A percentile compares a stretch with the other conserved stretches of the same genome.
Conservation (phyloP, 805 yeast genomes). For the Metschnikowia similis region DNA sequence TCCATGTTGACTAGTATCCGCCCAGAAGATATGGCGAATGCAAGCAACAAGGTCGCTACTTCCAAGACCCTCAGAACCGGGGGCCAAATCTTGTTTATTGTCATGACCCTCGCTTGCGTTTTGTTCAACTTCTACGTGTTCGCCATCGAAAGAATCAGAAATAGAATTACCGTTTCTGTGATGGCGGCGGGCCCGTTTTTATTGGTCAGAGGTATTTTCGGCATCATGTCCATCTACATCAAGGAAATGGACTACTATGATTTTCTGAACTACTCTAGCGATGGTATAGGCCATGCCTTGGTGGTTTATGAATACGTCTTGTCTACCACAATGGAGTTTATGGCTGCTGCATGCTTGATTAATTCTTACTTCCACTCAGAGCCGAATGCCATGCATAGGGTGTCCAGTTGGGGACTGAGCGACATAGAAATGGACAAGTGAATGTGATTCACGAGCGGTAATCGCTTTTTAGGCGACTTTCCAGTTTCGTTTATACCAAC, state of each 20-base stretch:
- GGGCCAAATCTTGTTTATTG: conserved; percentile 32
- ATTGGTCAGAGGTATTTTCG: conserved; percentile 33
- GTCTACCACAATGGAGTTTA: conserved; percentile 35
- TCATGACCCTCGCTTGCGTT: conserved; percentile 20
- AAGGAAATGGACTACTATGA: conserved; percentile 30
- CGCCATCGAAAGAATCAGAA: conserved; percentile 20
- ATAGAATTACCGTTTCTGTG: conserved; percentile 17
- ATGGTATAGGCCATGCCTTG: conserved; percentile 21
- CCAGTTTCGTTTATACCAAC: too few species aligned
- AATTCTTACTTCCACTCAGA: conserved; percentile 4
- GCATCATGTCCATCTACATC: conserved; percentile 30
- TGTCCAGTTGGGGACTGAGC: too few species aligned
- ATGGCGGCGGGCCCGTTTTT: conserved; percentile 30
- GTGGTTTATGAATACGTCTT: conserved; percentile 32
- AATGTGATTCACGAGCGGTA: too few species aligned
- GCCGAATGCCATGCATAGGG: not conserved
- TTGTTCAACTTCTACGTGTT: conserved; percentile 18
- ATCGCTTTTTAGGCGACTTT: too few species aligned
- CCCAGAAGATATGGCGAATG: conserved; percentile 7
- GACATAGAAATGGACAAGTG: too few species aligned
- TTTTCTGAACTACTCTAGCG: conserved; percentile 23
- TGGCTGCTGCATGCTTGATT: conserved; percentile 10
- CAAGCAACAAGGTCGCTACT: conserved; percentile 7
- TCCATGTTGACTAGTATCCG: conserved; percentile 23
- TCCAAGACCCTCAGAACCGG: conserved; percentile 28